phyloP scores from a whole-genome alignment of 208 protist genomes.

The Trichomonas tenax region DNA sequence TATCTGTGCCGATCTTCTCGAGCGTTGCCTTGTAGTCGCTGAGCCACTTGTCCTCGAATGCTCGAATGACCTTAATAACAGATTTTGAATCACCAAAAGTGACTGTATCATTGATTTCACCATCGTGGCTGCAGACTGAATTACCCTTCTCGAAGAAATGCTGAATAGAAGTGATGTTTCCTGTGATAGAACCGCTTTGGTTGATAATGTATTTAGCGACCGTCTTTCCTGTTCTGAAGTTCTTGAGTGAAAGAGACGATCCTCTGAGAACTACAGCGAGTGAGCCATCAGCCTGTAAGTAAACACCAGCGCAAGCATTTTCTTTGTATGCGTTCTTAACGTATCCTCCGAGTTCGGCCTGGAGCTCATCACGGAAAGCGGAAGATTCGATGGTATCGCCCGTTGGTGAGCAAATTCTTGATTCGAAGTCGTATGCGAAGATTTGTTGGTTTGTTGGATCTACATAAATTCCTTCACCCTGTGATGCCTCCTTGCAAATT shows the following conservation, averaged over 20 bases:
- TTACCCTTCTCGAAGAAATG: background rate
- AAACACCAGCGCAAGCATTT: background rate
- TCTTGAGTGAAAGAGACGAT: background rate
- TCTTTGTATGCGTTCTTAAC: background rate
- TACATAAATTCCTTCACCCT: background rate
- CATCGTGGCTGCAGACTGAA: background rate
- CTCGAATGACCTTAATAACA: background rate
- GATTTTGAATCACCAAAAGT: background rate
- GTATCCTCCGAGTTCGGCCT: background rate
- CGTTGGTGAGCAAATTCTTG: background rate
- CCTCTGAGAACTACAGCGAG: background rate
- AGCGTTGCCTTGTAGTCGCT: background rate
- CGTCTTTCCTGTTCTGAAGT: background rate
- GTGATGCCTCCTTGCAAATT: background rate
- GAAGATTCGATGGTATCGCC: background rate
- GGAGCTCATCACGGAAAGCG: background rate
- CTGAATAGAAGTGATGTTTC: background rate
- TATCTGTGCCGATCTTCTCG: background rate
- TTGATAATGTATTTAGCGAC: background rate
- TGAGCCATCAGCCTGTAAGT: background rate
- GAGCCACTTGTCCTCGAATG: background rate
- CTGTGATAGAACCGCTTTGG: background rate
- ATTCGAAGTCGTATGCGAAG: background rate
- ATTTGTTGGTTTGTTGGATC: background rate
- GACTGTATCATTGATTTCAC: too few relatives aligned